Conservation (phyloP, 2,329 filamentous ascomycete species). For the Cercospora sp. region DNA sequence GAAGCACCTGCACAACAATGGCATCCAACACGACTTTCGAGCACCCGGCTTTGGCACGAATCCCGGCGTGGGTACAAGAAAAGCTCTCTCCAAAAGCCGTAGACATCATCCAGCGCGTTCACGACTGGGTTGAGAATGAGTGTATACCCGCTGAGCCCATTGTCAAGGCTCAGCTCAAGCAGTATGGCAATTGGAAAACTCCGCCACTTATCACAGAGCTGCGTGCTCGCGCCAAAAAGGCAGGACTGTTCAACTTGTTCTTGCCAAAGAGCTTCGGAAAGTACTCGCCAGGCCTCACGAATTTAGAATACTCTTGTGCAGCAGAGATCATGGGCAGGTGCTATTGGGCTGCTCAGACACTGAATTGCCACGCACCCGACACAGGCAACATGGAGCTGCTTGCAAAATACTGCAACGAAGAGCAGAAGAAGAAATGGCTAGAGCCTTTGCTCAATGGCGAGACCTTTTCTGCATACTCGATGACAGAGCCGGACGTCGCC, state of each 20-base stretch:
- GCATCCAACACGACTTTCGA: constrained; percentile 2
- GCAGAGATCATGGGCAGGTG: constrained; percentile 51
- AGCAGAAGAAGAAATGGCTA: constrained; percentile 52
- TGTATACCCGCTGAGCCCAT: constrained; percentile 31
- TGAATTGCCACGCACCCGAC: constrained; percentile 45
- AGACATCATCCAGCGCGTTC: constrained; percentile 27
- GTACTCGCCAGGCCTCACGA: constrained; percentile 48
- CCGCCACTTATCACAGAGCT: constrained; percentile 27
- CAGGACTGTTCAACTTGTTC: constrained; percentile 31
- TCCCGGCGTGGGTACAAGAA: constrained; percentile 30
- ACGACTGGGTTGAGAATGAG: constrained; percentile 32
- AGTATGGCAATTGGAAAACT: constrained; percentile 29
- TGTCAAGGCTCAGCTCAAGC: constrained; percentile 29
- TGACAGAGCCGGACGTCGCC: constrained; percentile 53
- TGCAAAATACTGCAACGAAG: constrained; percentile 51
- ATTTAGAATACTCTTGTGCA: constrained; percentile 50
- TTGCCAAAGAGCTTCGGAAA: constrained; percentile 34
- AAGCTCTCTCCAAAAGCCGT: constrained; percentile 31
- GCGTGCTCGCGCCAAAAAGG: constrained; percentile 26
- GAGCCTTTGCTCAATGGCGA: constrained; percentile 50
- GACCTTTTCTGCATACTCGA: constrained; percentile 49
- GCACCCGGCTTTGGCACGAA: constrained; percentile 27
- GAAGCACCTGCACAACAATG: background rate
- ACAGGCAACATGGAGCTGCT: constrained; percentile 54
- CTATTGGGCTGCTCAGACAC: constrained; percentile 48